phyloP scores from a whole-genome alignment of 1,284 basidiomycete species.

The Cutaneotrichosporon spelunceum region DNA sequence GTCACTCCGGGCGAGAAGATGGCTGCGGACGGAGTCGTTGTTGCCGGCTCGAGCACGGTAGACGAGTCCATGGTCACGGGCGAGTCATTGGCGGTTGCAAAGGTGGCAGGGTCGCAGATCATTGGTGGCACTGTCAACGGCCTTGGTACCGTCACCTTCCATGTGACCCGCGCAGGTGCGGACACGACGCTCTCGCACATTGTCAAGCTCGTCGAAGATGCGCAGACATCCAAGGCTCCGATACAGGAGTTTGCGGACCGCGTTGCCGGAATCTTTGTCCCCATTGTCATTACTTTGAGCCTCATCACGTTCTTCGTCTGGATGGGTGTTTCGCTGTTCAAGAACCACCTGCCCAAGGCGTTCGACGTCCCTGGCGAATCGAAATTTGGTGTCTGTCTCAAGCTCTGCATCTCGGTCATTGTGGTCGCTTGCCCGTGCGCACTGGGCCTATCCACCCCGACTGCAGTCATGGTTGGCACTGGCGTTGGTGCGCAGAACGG shows the following conservation, averaged over 20 bases:
- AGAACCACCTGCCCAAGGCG: conserved; percentile 67
- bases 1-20: conserved; percentile 95
- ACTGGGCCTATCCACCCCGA: conserved; percentile 91
- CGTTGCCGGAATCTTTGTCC: conserved; percentile 94
- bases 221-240: conserved; percentile 95
- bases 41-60: conserved; percentile 78
- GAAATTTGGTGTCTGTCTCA: conserved; percentile 87
- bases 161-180: conserved; percentile 89
- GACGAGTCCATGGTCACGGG: conserved; percentile 98
- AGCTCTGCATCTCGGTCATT: conserved; percentile 96
- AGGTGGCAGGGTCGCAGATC: conserved; percentile 74
- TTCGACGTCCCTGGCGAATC: conserved; percentile 79
- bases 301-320: conserved; percentile 77
- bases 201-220: conserved; percentile 93
- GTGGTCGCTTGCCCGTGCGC: conserved; percentile 99
- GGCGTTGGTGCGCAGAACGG: conserved; percentile 96
- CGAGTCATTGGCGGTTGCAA: conserved; percentile 85
- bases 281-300: conserved; percentile 79
- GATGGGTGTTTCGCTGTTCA: conserved; percentile 72
- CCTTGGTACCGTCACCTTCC: conserved; percentile 90
- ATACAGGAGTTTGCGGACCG: conserved; percentile 96
- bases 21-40: conserved; percentile 88
- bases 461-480: conserved; percentile 99
- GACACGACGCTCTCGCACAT: conserved; percentile 96
- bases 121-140: conserved; percentile 98